Evolutionary conservation across 1,139 yeast genomes (phyloP).

Genomic region (Pichia sp.): DNA sequence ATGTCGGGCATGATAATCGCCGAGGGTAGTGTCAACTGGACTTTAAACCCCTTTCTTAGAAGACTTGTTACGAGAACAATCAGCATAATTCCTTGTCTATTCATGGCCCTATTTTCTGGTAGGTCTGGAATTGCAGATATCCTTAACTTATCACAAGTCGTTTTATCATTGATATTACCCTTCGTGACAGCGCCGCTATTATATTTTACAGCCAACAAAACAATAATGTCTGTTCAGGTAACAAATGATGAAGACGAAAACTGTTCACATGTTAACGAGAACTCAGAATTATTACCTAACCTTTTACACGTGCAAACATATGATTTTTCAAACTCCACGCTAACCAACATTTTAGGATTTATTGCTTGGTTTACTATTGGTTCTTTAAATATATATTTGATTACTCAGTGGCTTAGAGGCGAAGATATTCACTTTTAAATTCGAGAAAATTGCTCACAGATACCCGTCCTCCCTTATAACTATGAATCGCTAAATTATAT

Average conservation of each 20-base stretch:
- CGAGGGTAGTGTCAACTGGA: constrained; percentile 77
- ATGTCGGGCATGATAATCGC: constrained; percentile 79
- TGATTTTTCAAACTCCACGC: constrained; percentile 66
- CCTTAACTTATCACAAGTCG: constrained; percentile 71
- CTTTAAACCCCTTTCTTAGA: constrained; percentile 63
- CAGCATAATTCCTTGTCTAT: constrained; percentile 68
- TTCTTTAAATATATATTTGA: constrained; percentile 67
- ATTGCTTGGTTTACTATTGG: constrained; percentile 70
- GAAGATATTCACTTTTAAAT: constrained; percentile 55
- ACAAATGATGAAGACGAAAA: constrained; percentile 14
- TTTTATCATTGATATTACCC: constrained; percentile 65
- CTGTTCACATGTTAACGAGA: constrained; percentile 4
- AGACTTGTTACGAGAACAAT: constrained; percentile 66
- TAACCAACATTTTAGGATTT: constrained; percentile 52
- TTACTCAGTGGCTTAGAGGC: constrained; percentile 64
- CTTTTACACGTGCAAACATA: constrained; percentile 20
- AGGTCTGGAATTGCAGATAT: constrained; percentile 67
- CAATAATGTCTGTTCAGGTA: constrained; percentile 53
- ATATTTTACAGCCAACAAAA: constrained; percentile 71
- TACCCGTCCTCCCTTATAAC: not conserved
- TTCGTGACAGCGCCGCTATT: constrained; percentile 86
- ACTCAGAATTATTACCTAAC: constrained; percentile 12
- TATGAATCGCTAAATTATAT: not conserved
- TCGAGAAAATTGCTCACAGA: not conserved
- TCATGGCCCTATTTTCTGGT: constrained; percentile 61